Percentiles rank a stretch among this genome's conserved stretches.
Evolutionary conservation across 768 basidiomycete species (phyloP).

Genomic region (Fistulinella prunicolor): DNA sequence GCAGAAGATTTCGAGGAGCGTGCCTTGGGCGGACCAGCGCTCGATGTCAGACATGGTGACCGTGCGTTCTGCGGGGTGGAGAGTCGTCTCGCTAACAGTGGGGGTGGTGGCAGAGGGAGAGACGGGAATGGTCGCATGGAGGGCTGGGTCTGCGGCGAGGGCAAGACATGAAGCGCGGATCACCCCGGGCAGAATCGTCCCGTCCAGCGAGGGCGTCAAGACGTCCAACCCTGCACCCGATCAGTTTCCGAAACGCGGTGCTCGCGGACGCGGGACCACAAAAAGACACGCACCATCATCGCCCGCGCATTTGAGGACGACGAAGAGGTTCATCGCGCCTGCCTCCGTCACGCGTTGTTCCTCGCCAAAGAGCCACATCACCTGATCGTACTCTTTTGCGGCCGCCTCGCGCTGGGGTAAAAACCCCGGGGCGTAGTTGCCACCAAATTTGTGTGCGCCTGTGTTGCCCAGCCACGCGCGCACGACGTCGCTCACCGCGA

Average conservation of each 20-base stretch:
- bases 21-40: constrained; percentile 51
- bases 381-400: constrained; percentile 69
- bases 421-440: constrained; percentile 63
- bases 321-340: constrained; percentile 81
- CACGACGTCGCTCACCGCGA: constrained; percentile 68
- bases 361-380: constrained; percentile 74
- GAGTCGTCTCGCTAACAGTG: constrained; percentile 25
- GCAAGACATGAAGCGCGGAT: constrained; percentile 82
- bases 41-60: constrained; percentile 62
- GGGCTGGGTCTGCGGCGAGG: constrained; percentile 63
- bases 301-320: constrained; percentile 56
- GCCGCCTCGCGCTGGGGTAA: constrained; percentile 64
- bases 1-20: constrained; percentile 78
- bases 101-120: background rate
- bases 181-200: constrained; percentile 90
- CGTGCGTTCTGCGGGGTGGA: constrained; percentile 51
- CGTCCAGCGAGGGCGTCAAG: constrained; percentile 85
- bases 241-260: background rate
- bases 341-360: constrained; percentile 55
- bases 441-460: constrained; percentile 57
- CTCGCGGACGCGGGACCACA: too few relatives aligned
- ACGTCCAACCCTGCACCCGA: constrained; percentile 52
- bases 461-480: constrained; percentile 85
- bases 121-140: constrained; percentile 25
- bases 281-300: constrained; percentile 46